phyloP scores from a whole-genome alignment of 345 rosid species.

The Angophora floribunda region DNA sequence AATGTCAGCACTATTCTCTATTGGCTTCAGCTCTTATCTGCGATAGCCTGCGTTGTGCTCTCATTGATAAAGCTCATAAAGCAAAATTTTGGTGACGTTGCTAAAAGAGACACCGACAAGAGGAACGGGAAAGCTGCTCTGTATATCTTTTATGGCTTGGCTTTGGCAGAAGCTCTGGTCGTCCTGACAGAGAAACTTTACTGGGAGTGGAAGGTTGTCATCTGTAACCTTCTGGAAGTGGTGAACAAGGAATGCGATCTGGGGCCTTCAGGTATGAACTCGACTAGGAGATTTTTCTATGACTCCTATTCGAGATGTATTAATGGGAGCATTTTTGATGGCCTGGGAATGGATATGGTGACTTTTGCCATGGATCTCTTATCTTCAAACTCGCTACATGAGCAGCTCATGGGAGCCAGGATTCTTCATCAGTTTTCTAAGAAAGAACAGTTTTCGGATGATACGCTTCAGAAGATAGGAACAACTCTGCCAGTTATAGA shows the following conservation, averaged over 20 bases:
- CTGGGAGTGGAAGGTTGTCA: conserved; percentile 14
- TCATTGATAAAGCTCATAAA: conserved; percentile 49
- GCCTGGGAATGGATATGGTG: conserved; percentile 72
- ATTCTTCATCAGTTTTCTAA: conserved; percentile 45
- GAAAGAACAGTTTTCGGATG: conserved; percentile 35
- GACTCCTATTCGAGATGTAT: conserved; percentile 76
- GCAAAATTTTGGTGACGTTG: conserved; percentile 56
- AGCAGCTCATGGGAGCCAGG: conserved; percentile 65
- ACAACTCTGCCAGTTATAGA: conserved; percentile 48
- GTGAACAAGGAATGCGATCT: not conserved
- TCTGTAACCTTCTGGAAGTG: not conserved
- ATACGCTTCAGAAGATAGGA: conserved; percentile 72
- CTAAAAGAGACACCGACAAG: conserved; percentile 50
- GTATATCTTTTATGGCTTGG: not conserved
- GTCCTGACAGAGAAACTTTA: not conserved
- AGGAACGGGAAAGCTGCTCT: conserved; percentile 60
- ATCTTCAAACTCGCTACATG: conserved; percentile 47
- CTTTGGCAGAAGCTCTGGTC: not conserved
- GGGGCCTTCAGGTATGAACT: conserved; percentile 12
- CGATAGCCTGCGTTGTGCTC: conserved; percentile 15
- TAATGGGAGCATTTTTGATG: conserved; percentile 69
- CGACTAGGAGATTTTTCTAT: conserved; percentile 59
- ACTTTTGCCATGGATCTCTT: conserved; percentile 65
- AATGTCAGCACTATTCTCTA: conserved; percentile 1
- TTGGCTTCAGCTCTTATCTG: not conserved